phyloP scores from a whole-genome alignment of 108 stramenopile species.

The Nannochloropsis salina region DNA sequence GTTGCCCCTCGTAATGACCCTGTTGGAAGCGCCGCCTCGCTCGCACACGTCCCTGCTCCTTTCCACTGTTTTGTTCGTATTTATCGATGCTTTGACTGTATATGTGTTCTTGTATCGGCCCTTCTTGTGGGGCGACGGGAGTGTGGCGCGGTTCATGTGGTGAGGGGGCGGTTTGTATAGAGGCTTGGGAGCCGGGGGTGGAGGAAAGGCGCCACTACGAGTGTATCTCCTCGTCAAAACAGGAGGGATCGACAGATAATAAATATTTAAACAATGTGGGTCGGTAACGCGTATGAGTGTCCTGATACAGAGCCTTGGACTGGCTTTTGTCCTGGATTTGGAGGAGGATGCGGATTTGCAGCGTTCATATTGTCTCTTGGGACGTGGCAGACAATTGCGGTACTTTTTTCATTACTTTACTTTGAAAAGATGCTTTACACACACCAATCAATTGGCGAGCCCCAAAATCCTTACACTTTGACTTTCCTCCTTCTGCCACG shows the following conservation, averaged over 20 bases:
- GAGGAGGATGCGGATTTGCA: too few species aligned
- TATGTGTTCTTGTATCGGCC: conserved; percentile 30
- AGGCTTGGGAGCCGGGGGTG: not conserved
- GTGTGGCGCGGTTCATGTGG: conserved; percentile 42
- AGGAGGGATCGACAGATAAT: not conserved
- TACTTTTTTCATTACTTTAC: too few species aligned
- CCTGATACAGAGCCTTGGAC: too few species aligned
- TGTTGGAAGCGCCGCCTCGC: conserved; percentile 27
- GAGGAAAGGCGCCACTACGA: not conserved
- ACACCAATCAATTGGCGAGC: too few species aligned
- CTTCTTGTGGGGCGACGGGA: conserved; percentile 28
- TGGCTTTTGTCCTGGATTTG: too few species aligned
- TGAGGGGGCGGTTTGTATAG: not conserved
- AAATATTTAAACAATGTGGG: not conserved
- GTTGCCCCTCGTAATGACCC: conserved; percentile 30
- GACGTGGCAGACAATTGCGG: too few species aligned
- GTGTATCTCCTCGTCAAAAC: not conserved
- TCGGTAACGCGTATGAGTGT: too few species aligned
- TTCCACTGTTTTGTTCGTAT: not conserved
- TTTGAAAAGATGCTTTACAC: too few species aligned
- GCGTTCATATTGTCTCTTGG: too few species aligned
- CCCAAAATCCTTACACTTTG: too few species aligned
- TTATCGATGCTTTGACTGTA: conserved; percentile 21
- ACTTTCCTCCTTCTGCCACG: too few species aligned
- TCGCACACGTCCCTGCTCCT: conserved; percentile 6